These are phyloP conservation scores for Leucocoprinus sp. DNA, from an alignment of 768 basidiomycete species.

Conservation along the genomic window DNA sequence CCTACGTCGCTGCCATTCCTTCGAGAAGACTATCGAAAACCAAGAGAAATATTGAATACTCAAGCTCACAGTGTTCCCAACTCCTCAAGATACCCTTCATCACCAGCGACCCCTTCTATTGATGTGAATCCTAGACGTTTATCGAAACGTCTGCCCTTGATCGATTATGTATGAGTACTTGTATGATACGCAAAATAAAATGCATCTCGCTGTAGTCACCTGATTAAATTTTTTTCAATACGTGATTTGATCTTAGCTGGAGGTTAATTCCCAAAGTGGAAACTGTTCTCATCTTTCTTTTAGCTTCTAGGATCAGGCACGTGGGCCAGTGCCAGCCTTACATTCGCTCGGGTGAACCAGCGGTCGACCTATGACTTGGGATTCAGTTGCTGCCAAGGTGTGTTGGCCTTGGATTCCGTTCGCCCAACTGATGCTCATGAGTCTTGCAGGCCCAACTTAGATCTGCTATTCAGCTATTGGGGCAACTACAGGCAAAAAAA, in stretches of 20 bases:
- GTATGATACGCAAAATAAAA: background rate
- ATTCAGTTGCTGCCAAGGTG: constrained; percentile 30
- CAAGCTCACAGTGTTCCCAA: background rate
- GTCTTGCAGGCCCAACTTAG: constrained; percentile 50
- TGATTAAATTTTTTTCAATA: no score
- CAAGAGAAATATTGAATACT: background rate
- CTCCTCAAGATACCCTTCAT: constrained; percentile 1
- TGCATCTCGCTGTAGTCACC: no score
- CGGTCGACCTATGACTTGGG: constrained; percentile 25
- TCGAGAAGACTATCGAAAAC: background rate
- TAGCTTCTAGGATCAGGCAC: no score
- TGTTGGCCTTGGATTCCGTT: constrained; percentile 4
- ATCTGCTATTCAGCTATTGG: constrained; percentile 54
- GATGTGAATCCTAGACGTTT: background rate
- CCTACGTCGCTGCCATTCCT: constrained; percentile 1
- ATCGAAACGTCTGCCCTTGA: constrained; percentile 2
- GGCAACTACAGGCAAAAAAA: constrained; percentile 62
- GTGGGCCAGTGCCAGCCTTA: no score
- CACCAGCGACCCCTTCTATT: background rate
- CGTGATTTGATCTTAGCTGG: no score
- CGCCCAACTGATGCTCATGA: background rate
- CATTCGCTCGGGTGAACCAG: no score
- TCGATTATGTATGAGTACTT: background rate
- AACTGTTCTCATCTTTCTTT: no score
- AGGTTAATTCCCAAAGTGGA: no score